Base-by-base conservation (phyloP, 2,329 filamentous ascomycete genomes). In the Curvularia spicifera region DNA sequence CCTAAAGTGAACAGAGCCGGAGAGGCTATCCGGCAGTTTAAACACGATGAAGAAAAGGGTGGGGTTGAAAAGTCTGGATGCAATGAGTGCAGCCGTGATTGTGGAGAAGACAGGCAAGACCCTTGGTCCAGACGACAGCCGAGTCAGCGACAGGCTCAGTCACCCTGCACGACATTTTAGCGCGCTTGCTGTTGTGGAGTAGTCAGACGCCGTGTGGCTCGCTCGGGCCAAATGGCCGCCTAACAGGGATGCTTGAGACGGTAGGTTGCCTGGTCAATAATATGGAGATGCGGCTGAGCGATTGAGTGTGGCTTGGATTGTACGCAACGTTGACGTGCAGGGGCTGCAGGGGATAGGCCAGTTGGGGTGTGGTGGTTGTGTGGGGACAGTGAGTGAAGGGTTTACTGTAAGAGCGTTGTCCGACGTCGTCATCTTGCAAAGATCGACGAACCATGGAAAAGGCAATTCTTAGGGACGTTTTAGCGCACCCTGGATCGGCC, bases 131-230 rank as follows among this genome's bases (percentile, higher is more conserved):
- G 26, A 31, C 20, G 33, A 18, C 31, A 44, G 54, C 37, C 60
- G 54, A 60, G 60, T 60, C 58, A 59, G 51, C 51, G 31, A 59
- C 54, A 49, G 64, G 61, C 61, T 61, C 59, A 61, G 48, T 51
- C 61, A 58, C 59, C 50, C 60, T 68, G 65, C 64, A 68, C 63
- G 61, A 65, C 65, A 68, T 68, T 62, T 68, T 68, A 68, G 65
- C 47, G 58, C 42, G 51, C 49, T 61, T 62, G 43, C 44, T 50
- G 43, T 45, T 59, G 61, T 66, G 64, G 64, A 66, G 64, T 54
- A 49, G n/a, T 58, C 33, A 40, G 53, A 53, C 52, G 46, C 50
- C 29, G 18, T 54, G 60, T 55, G 53, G 59, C 56, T 68, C 49
- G 65, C 53, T 57, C 65, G 61, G 63, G 58, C 45, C 37, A 57